Conservation (phyloP, 2,329 filamentous ascomycete genomes). For the Colletotrichum euphorbiae region DNA sequence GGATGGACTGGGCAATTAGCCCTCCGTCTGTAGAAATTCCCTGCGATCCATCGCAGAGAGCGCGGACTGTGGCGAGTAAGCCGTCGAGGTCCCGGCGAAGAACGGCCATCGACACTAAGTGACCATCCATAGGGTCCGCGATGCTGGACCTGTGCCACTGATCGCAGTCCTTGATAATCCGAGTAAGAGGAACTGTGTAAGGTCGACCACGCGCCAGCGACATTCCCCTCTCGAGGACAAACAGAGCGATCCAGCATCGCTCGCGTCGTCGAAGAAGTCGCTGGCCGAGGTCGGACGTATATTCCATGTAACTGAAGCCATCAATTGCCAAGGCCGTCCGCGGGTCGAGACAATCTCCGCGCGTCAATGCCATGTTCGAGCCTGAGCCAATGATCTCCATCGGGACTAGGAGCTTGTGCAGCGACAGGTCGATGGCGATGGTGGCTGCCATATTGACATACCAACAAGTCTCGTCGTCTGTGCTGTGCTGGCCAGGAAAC, state of each 20-base stretch:
- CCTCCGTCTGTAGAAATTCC: conserved; percentile 61
- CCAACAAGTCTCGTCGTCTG: conserved; percentile 78
- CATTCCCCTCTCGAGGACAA: conserved; percentile 78
- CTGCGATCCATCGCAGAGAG: conserved; percentile 69
- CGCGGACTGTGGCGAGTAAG: conserved; percentile 67
- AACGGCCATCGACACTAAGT: conserved; percentile 78
- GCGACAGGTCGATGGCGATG: conserved; percentile 74
- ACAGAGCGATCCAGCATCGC: conserved; percentile 77
- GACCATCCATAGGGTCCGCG: conserved; percentile 75
- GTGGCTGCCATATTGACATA: conserved; percentile 78
- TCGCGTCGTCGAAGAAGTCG: conserved; percentile 73
- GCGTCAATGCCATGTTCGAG: conserved; percentile 62
- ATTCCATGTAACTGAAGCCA: conserved; percentile 73
- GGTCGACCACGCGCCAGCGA: conserved; percentile 76
- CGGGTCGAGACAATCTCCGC: conserved; percentile 76
- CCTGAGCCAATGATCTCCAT: conserved; percentile 59
- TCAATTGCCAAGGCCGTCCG: conserved; percentile 74
- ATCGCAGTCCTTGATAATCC: conserved; percentile 75
- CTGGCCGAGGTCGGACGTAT: conserved; percentile 68
- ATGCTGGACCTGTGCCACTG: conserved; percentile 74
- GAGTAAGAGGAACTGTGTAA: conserved; percentile 75
- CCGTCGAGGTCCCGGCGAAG: conserved; percentile 73
- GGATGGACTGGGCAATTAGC: conserved; percentile 66
- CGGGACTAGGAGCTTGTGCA: conserved; percentile 76
- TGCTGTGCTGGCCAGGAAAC: conserved; percentile 73